Percentiles rank a stretch among this genome's conserved stretches.
These are phyloP conservation scores for Papiliotrema fonsecae DNA, from an alignment of 1,284 basidiomycete genomes.

Conservation along the genomic window DNA sequence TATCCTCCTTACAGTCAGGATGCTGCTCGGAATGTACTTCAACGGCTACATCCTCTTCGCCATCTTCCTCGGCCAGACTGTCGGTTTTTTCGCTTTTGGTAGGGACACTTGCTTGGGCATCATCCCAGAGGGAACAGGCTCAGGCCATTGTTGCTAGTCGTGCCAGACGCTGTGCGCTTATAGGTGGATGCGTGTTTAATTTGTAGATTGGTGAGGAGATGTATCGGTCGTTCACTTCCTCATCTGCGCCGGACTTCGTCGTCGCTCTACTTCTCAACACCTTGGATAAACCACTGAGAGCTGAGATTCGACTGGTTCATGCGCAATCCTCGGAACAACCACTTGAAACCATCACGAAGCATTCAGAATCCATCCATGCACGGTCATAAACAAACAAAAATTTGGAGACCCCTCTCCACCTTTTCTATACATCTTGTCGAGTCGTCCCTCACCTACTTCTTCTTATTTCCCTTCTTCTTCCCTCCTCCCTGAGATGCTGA, in stretches of 20 bases:
- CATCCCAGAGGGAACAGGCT: background rate
- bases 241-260: no score
- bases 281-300: no score
- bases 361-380: background rate
- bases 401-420: background rate
- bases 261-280: no score
- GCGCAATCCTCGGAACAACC: no score
- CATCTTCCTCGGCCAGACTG: constrained; percentile 44
- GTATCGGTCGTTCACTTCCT: no score
- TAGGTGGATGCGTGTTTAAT: no score
- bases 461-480: constrained; percentile 14
- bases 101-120: constrained; percentile 26
- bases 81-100: constrained; percentile 38
- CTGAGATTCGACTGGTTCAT: no score
- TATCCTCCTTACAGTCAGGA: constrained; percentile 12
- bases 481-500: constrained; percentile 5
- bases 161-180: no score
- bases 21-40: constrained; percentile 50
- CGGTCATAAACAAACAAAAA: background rate
- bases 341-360: no score
- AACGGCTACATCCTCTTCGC: constrained; percentile 46
- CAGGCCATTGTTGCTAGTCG: constrained; percentile 6
- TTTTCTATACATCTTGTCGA: no score
- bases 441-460: no score
- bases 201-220: no score